Evolutionary conservation across 108 stramenopile species (phyloP).

Genomic region (Parietichytrium sp.): DNA sequence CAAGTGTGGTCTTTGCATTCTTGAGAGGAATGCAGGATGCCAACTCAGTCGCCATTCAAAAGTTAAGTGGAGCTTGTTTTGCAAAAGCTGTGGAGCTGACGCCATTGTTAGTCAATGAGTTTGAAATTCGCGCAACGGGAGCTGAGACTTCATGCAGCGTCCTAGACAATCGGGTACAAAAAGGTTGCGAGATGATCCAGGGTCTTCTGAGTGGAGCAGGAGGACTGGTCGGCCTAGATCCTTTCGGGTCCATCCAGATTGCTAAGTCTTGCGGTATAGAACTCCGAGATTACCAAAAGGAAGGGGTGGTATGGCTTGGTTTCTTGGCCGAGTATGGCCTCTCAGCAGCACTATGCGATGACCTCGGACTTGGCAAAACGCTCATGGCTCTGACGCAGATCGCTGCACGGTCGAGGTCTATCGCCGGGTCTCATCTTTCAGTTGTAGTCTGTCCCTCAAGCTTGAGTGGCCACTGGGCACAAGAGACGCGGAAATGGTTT

Average conservation of each 20-base stretch:
- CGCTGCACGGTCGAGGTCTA: background rate
- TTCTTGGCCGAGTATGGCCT: constrained; percentile 18
- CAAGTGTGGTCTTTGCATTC: too few species aligned
- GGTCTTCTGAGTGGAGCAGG: background rate
- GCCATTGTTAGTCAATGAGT: too few species aligned
- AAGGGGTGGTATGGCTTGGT: constrained; percentile 14
- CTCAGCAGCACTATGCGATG: constrained; percentile 3
- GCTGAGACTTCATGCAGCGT: too few species aligned
- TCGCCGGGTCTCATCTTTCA: background rate
- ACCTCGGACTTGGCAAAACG: constrained; percentile 34
- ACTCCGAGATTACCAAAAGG: constrained; percentile 3
- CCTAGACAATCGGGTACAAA: too few species aligned
- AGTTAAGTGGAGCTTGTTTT: too few species aligned
- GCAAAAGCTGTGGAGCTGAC: too few species aligned
- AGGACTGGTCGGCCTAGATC: too few species aligned
- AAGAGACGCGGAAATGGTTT: background rate
- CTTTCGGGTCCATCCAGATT: background rate
- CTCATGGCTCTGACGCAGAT: constrained; percentile 17
- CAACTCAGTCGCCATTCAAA: too few species aligned
- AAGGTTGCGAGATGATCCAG: background rate
- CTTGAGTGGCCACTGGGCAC: background rate
- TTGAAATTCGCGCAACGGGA: too few species aligned
- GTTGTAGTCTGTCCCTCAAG: constrained; percentile 17
- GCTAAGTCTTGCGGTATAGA: background rate
- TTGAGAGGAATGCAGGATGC: too few species aligned